Evolutionary conservation across 306 rosid species (phyloP).

Genomic region (Glycine tomentella): DNA sequence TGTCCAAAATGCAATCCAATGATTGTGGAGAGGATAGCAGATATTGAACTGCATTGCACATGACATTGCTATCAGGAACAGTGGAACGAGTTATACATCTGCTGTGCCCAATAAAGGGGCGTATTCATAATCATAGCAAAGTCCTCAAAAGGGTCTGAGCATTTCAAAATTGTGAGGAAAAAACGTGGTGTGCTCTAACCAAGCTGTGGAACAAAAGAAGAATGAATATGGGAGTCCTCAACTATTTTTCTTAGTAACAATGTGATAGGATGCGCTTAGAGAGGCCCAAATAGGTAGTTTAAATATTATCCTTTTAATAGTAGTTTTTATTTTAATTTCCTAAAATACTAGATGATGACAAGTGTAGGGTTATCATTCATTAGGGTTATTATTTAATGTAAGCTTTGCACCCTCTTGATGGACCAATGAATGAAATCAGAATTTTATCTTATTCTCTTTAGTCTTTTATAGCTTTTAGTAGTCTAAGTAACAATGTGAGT

Average conservation of each 20-base stretch:
- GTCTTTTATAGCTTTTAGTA: no score
- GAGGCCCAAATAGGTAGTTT: no score
- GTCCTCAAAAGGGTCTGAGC: not conserved
- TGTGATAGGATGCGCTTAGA: not conserved
- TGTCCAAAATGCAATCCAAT: constrained; percentile 92
- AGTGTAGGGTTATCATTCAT: no score
- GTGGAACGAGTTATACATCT: constrained; percentile 23
- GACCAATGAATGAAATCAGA: no score
- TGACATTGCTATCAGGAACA: constrained; percentile 20
- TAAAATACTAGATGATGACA: no score
- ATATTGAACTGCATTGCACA: constrained; percentile 75
- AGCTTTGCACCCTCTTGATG: no score
- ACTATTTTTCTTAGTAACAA: constrained; percentile 29
- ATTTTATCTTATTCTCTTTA: no score
- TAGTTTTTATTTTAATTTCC: no score
- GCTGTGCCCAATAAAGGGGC: not conserved
- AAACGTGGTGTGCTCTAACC: not conserved
- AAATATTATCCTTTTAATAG: no score
- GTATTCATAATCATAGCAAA: constrained; percentile 2
- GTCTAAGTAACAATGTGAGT: no score
- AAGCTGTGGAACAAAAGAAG: constrained; percentile 10
- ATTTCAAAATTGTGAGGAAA: constrained; percentile 22
- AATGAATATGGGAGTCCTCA: constrained; percentile 9
- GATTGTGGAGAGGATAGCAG: constrained; percentile 84
- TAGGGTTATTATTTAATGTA: no score